Percentiles rank a stretch among this genome's conserved stretches.
These are phyloP conservation scores for Piloderma croceum DNA, from an alignment of 768 basidiomycete species.

Conservation along the genomic window DNA sequence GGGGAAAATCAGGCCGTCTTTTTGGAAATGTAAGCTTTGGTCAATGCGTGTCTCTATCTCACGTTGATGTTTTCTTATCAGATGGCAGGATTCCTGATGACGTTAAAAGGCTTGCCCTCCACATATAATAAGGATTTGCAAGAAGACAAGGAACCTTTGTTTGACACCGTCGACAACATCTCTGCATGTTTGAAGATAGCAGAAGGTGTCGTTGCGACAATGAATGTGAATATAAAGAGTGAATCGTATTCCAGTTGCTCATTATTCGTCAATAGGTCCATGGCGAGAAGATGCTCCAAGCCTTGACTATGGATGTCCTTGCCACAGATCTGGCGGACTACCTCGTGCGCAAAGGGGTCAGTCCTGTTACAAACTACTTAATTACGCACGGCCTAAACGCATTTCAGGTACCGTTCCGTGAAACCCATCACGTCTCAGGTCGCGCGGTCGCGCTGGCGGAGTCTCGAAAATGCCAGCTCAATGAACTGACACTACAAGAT, in stretches of 20 bases:
- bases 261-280: constrained; percentile 72
- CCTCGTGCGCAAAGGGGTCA: constrained; percentile 95
- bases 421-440: constrained; percentile 97
- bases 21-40: constrained; percentile 84
- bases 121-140: constrained; percentile 99
- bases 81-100: constrained; percentile 98
- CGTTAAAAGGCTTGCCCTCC: constrained; percentile 92
- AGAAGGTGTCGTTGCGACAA: constrained; percentile 88
- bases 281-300: constrained; percentile 81
- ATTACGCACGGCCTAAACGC: constrained; percentile 1
- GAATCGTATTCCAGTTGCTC: too few species aligned
- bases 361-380: constrained; percentile 1
- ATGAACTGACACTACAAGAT: constrained; percentile 75
- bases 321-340: constrained; percentile 99
- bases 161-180: constrained; percentile 87
- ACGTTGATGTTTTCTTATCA: too few species aligned
- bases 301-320: constrained; percentile 94
- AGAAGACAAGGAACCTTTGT: constrained; percentile 97
- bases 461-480: constrained; percentile 69
- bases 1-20: constrained; percentile 91
- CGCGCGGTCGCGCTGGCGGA: constrained; percentile 95
- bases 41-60: not conserved
- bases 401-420: constrained; percentile 88
- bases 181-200: constrained; percentile 87
- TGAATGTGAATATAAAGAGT: constrained; percentile 54